phyloP scores from a whole-genome alignment of 768 basidiomycete species.

The Kwoniella heveanensis region DNA sequence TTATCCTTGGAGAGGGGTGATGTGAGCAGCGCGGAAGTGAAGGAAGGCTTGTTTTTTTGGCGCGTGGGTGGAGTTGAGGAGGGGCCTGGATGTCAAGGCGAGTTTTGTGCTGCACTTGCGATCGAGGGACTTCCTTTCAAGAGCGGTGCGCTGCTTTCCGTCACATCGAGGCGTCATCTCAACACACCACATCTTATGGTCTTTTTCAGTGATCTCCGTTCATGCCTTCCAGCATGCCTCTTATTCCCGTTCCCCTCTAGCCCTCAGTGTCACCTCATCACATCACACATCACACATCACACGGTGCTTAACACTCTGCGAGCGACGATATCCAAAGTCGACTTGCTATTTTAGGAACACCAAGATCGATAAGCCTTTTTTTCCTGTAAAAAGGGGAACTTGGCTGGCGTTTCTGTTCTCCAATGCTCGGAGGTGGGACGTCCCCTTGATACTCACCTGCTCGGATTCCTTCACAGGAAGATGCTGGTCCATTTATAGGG shows the following conservation, averaged over 20 bases:
- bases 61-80: neutral
- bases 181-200: no score
- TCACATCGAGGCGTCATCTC: constrained; percentile 14
- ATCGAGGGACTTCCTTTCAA: no score
- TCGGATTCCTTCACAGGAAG: constrained; percentile 29
- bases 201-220: neutral
- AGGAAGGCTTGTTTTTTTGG: no score
- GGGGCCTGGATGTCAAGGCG: constrained; percentile 11
- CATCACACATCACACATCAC: neutral
- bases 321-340: constrained; percentile 64
- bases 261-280: neutral
- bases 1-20: neutral
- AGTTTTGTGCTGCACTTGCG: neutral
- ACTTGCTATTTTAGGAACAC: constrained; percentile 96
- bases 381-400: neutral
- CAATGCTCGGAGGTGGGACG: constrained; percentile 40
- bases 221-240: neutral
- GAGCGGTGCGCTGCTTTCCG: neutral
- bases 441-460: constrained; percentile 56
- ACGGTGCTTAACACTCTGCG: constrained; percentile 95
- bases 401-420: constrained; percentile 12
- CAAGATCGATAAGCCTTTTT: constrained; percentile 63
- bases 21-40: neutral
- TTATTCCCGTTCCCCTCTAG: constrained; percentile 4
- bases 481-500: constrained; percentile 52